Conservation (phyloP, 495 filamentous ascomycete species). For the Penicillium fimorum region DNA sequence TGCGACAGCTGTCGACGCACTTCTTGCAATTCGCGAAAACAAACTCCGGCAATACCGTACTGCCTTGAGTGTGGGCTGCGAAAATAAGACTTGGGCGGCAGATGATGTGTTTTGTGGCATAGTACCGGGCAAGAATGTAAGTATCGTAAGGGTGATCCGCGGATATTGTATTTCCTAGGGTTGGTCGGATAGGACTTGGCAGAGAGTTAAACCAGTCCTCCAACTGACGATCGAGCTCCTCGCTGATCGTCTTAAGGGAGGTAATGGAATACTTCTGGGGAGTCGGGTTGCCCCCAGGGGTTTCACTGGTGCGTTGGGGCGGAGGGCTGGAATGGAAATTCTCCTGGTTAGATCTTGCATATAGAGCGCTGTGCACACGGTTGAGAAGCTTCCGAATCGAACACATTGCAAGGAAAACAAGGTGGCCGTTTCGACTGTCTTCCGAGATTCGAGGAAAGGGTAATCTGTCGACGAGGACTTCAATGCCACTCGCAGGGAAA, state of each 20-base stretch:
- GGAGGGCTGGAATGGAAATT: background rate
- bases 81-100: conserved; percentile 19
- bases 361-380: conserved; percentile 20
- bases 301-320: conserved; percentile 3
- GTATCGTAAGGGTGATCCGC: conserved; percentile 14
- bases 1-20: conserved; percentile 22
- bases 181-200: conserved; percentile 14
- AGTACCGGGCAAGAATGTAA: conserved; percentile 20
- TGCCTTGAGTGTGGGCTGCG: conserved; percentile 11
- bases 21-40: conserved; percentile 17
- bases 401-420: conserved; percentile 24
- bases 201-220: conserved; percentile 17
- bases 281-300: background rate
- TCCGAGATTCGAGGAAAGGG: conserved; percentile 15
- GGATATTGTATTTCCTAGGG: conserved; percentile 8
- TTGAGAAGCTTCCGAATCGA: conserved; percentile 24
- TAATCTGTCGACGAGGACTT: conserved; percentile 15
- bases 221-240: conserved; percentile 20
- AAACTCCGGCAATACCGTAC: conserved; percentile 9
- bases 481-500: conserved; percentile 21
- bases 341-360: conserved; percentile 6
- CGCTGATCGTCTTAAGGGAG: conserved; percentile 16
- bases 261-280: conserved; percentile 12
- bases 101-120: conserved; percentile 22
- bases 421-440: conserved; percentile 5